Evolutionary conservation across 805 yeast species (phyloP).

Genomic region (Sugiyamaella smithiae): DNA sequence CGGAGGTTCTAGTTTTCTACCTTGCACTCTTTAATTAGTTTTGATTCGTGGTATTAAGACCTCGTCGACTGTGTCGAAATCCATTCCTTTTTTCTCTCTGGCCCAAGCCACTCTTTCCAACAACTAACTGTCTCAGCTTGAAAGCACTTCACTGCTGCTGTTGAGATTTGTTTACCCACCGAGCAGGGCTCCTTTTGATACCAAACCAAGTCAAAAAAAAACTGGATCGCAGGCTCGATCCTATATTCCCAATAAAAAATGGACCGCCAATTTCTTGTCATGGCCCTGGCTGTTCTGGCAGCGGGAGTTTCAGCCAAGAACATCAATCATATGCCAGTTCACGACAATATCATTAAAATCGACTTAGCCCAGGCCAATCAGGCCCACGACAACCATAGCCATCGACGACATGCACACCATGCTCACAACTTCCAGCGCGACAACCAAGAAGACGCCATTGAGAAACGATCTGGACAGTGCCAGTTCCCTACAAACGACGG

Average conservation of each 20-base stretch:
- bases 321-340: neutral
- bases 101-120: neutral
- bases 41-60: neutral
- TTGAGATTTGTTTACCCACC: too few relatives aligned
- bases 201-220: neutral
- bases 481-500: slow-evolving; percentile 66
- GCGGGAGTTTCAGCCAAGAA: slow-evolving; percentile 1
- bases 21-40: neutral
- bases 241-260: neutral
- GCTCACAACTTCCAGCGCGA: slow-evolving; percentile 11
- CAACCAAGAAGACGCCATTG: neutral
- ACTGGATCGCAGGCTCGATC: slow-evolving; percentile 5
- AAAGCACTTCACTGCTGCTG: too few relatives aligned
- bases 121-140: neutral
- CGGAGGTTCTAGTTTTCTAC: neutral
- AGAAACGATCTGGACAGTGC: slow-evolving; percentile 41
- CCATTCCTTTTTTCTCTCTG: neutral
- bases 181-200: too few relatives aligned
- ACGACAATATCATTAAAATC: slow-evolving; percentile 6
- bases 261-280: neutral
- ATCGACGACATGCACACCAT: slow-evolving; percentile 6
- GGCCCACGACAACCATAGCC: slow-evolving; percentile 5
- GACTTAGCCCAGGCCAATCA: slow-evolving; percentile 10
- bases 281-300: slow-evolving; percentile 2
- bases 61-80: neutral